Percentiles rank a stretch among this genome's conserved stretches.
These are phyloP conservation scores for Suillus hirtellus DNA, from an alignment of 768 basidiomycete genomes.

Conservation along the genomic window DNA sequence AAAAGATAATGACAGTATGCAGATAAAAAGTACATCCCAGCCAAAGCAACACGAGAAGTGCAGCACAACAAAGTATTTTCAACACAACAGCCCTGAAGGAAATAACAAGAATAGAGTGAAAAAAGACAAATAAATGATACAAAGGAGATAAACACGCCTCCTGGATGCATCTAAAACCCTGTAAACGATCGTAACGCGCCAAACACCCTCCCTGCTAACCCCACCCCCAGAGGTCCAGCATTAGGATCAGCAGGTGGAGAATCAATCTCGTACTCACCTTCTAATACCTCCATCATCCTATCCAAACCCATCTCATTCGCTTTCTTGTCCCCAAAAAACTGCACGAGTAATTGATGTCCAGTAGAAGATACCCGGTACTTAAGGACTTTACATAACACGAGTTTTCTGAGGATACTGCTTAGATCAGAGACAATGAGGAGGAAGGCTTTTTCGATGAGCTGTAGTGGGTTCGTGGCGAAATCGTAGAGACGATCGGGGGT, in stretches of 20 bases:
- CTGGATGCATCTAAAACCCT: not conserved
- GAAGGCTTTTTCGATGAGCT: not conserved
- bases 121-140: not conserved
- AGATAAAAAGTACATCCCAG: not conserved
- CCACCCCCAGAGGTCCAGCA: not conserved
- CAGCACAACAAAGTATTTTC: not conserved
- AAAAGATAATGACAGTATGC: not conserved
- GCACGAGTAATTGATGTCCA: not conserved
- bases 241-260: not conserved
- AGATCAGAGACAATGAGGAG: constrained; percentile 5
- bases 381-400: not conserved
- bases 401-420: not conserved
- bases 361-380: not conserved
- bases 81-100: not conserved
- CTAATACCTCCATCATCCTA: constrained; percentile 1
- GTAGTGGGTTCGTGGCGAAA: not conserved
- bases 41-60: not conserved
- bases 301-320: not conserved
- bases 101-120: not conserved
- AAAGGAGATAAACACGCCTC: not conserved
- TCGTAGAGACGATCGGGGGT: not conserved
- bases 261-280: constrained; percentile 2
- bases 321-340: constrained; percentile 1
- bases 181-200: constrained; percentile 4
- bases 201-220: constrained; percentile 1